These are phyloP conservation scores for Rutstroemia sp. DNA, from an alignment of 2,329 filamentous ascomycete genomes.

Conservation along the genomic window DNA sequence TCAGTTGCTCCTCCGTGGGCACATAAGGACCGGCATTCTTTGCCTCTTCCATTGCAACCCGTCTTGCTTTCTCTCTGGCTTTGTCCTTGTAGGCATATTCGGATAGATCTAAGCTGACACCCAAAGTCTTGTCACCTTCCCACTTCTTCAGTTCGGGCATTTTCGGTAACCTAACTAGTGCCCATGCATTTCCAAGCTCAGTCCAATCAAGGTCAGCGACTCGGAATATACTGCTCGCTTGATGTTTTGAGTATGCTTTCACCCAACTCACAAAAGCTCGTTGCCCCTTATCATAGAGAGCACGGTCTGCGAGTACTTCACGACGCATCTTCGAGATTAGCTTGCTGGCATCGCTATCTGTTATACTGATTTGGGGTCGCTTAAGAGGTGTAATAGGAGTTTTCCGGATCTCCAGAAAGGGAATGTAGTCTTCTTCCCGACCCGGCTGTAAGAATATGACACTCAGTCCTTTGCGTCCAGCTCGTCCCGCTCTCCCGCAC, in stretches of 20 bases:
- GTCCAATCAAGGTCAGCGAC: conserved; percentile 77
- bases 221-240: conserved; percentile 86
- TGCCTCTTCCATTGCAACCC: conserved; percentile 45
- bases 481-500: conserved; percentile 81
- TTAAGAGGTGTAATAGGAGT: conserved; percentile 67
- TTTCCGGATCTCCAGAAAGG: conserved; percentile 79
- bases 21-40: conserved; percentile 34
- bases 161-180: conserved; percentile 74
- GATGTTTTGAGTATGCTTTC: conserved; percentile 83
- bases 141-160: conserved; percentile 86
- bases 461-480: conserved; percentile 77
- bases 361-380: conserved; percentile 48
- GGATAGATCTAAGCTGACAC: conserved; percentile 59
- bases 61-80: conserved; percentile 57
- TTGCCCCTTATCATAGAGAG: conserved; percentile 74
- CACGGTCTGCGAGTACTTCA: conserved; percentile 43
- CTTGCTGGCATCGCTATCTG: conserved; percentile 50
- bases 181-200: conserved; percentile 76
- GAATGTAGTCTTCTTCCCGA: conserved; percentile 81
- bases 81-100: conserved; percentile 66
- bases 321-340: conserved; percentile 55
- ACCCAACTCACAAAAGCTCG: conserved; percentile 92
- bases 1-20: conserved; percentile 35
- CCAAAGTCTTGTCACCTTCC: conserved; percentile 58
- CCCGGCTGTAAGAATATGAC: conserved; percentile 81